Evolutionary conservation across 495 filamentous ascomycete species (phyloP), one percentile per base, ranked within the genome.

Genomic region (Podospora anserina): DNA sequence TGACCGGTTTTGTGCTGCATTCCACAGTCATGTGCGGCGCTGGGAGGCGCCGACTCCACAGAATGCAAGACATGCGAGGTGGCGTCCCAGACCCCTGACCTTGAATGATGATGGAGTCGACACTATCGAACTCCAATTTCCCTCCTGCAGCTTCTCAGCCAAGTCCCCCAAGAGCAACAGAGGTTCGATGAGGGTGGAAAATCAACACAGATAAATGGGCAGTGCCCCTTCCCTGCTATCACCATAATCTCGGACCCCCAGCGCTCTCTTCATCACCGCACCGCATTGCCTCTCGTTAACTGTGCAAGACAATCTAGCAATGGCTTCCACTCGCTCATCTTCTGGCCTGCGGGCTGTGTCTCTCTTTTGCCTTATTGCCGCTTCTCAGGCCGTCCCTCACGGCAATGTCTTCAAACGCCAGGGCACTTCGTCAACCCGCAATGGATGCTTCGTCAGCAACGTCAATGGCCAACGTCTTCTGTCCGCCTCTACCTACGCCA

Each of bases 391-490:
- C 56, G 5, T 66, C 13, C 68, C 68, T 9, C 63, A 59, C 20
- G 39, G 39, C 39, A 32, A 49, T 11, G 11, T 58, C 57, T 30
- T 28, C 39, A 66, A 66, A 64, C 68, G 68, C 39, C 54, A 69
- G 1, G 58, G 1, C 7, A 30, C 63, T 9, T 18, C 67, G 20
- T 69, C 53, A 34, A 69, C 67, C 63, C 39, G 57, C 26, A 6
- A 69, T 60, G 69, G 69, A 3, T 71, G 69, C 69, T 71, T 63
- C 54, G 58, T 64, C 34, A 59, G 64, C 26, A 63, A 65, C 32
- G 73, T 70, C 18, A 78, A 69, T 34, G 70, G 66, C 27, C 62
- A 63, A n/a, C 88, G 89, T 49, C 85, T 87, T 23, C 82, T 91
- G 61, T 77, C 75, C 15, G 76, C 75, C 32, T 83, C 83, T 18